Percentiles rank a stretch among this genome's conserved stretches.
These are phyloP conservation scores for Gynandropsis gynandra DNA, from an alignment of 345 rosid species.

Conservation along the genomic window DNA sequence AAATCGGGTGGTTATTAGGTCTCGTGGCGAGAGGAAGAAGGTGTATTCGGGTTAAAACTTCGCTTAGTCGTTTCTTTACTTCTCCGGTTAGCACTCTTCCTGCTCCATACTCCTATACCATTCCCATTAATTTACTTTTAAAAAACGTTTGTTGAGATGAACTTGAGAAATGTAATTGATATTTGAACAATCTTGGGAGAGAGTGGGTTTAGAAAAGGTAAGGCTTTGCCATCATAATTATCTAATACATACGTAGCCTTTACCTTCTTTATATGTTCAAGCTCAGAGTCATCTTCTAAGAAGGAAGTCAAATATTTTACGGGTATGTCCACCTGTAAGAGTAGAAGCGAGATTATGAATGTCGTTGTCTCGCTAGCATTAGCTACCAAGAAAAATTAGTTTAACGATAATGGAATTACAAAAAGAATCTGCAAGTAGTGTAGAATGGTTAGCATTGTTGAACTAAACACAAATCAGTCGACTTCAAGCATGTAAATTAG, in stretches of 20 bases:
- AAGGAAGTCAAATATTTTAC: constrained; percentile 70
- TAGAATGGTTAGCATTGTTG: too few species aligned
- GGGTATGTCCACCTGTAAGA: constrained; percentile 73
- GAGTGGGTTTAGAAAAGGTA: not conserved
- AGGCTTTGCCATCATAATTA: not conserved
- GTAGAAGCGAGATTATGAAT: not conserved
- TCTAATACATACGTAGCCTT: not conserved
- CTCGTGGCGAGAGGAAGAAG: too few species aligned
- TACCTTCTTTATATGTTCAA: constrained; percentile 74
- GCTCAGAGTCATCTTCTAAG: constrained; percentile 78
- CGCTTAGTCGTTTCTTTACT: constrained; percentile 62
- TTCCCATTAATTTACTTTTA: too few species aligned
- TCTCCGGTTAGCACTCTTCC: constrained; percentile 83
- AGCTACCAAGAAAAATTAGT: constrained; percentile 3
- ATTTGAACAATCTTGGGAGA: not conserved
- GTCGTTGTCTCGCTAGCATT: not conserved
- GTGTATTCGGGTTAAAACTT: constrained; percentile 67
- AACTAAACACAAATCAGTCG: too few species aligned
- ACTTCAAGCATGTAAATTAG: too few species aligned
- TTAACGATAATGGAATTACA: too few species aligned
- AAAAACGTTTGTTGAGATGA: not conserved
- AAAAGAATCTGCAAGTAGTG: not conserved
- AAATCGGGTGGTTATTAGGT: too few species aligned
- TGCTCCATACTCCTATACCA: constrained; percentile 59
- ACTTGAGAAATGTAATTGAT: too few species aligned